Percentiles rank a stretch among this genome's conserved stretches.
These are phyloP conservation scores for Secale cereale DNA, from an alignment of 176 grass and related monocot species.

Conservation along the genomic window DNA sequence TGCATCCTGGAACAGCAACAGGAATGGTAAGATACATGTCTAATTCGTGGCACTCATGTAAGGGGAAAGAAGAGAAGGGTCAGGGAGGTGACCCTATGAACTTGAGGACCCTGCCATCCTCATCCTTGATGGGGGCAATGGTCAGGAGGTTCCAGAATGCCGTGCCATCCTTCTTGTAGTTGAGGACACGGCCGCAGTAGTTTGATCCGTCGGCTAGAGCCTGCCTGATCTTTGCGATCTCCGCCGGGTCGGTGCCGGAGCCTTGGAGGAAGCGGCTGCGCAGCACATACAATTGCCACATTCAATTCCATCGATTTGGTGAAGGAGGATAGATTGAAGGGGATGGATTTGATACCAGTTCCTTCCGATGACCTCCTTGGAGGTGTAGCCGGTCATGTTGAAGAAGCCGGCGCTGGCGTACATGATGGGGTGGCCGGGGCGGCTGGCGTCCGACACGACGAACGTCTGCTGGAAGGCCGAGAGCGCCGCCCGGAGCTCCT, in stretches of 20 bases:
- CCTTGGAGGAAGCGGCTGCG: conserved; percentile 87
- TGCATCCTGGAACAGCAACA: conserved; percentile 66
- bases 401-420: conserved; percentile 75
- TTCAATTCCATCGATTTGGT: not conserved
- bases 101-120: conserved; percentile 78
- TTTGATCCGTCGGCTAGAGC: conserved; percentile 61
- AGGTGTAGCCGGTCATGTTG: conserved; percentile 73
- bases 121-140: conserved; percentile 89
- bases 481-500: conserved; percentile 68
- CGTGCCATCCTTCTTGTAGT: conserved; percentile 92
- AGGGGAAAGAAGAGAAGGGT: not conserved
- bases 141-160: conserved; percentile 96
- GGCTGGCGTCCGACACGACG: conserved; percentile 68
- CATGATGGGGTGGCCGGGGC: conserved; percentile 57
- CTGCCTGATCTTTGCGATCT: conserved; percentile 85
- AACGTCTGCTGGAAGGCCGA: conserved; percentile 82
- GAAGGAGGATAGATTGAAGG: not conserved
- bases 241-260: conserved; percentile 54
- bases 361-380: conserved; percentile 61
- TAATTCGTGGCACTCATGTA: not conserved
- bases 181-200: conserved; percentile 67
- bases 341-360: conserved; percentile 41
- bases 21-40: not conserved
- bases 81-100: conserved; percentile 76
- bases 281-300: not conserved